Evolutionary conservation across 345 rosid genomes (phyloP).

Genomic region (Durio zibethinus): DNA sequence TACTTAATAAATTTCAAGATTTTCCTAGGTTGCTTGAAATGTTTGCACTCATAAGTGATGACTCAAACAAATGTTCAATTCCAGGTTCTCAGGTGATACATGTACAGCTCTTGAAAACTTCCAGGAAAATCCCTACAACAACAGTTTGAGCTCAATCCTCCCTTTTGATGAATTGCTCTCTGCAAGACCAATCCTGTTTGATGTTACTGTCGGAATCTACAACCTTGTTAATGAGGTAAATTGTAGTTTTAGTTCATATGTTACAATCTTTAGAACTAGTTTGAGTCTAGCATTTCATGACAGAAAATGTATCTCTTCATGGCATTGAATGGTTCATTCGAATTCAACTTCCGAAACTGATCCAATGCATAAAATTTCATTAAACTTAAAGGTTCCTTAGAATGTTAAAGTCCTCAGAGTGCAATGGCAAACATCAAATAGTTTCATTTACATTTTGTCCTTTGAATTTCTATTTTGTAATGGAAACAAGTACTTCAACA

Average conservation of each 20-base stretch:
- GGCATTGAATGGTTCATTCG: no score
- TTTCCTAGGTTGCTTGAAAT: background rate
- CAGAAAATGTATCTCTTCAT: no score
- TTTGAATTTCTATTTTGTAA: background rate
- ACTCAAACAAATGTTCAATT: background rate
- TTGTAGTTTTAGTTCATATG: background rate
- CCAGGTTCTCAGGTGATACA: constrained; percentile 59
- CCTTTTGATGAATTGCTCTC: constrained; percentile 56
- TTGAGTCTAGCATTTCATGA: no score
- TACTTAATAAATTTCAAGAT: background rate
- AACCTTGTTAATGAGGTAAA: constrained; percentile 44
- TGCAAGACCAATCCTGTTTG: constrained; percentile 41
- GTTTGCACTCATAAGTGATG: background rate
- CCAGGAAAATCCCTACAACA: constrained; percentile 54
- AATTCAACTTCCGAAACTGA: no score
- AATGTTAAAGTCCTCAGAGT: no score
- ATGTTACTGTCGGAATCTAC: constrained; percentile 53
- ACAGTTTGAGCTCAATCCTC: constrained; percentile 60
- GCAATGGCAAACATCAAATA: no score
- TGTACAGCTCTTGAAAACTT: constrained; percentile 57
- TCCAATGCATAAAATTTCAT: no score
- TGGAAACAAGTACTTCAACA: background rate
- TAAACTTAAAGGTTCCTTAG: no score
- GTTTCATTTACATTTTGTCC: no score
- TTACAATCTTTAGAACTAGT: no score